Base-by-base conservation (phyloP, 1,284 basidiomycete genomes). In the Mycena sp. region DNA sequence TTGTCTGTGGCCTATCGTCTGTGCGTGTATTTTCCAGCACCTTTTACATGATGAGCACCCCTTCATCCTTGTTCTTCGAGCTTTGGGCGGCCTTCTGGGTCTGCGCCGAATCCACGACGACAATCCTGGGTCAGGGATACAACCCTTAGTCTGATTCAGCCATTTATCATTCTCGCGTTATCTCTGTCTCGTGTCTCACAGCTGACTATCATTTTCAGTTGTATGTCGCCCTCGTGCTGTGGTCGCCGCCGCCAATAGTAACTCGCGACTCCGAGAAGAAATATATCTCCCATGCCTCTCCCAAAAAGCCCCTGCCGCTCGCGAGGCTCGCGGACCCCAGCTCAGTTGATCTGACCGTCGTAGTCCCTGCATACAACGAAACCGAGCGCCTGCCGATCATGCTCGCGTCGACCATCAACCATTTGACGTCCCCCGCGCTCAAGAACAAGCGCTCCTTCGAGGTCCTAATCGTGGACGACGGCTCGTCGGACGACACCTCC, bases 291-390 rank as follows among this genome's bases (percentile, higher is more conserved):
- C 73, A 80, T 54, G 72, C 75, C 25, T 85, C 84, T 14, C 82
- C 84, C 10, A 80, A 78, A 28, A 83, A 78, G 40, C 80, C 82
- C 2, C 78, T 76, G 23, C 84, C 84, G 0, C 79, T 93, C 1
- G 80, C 87, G 7, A 81, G 80, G 4, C 79, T 93, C 19, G 69
- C 78, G 32, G 85, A 88, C 58, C 71, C 82, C 2, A 78, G 82
- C 60, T 78, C 82, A 1, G 81, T 91, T 28, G 88, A 92, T 70
- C 81, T 98, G 29, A 90, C 87, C 21, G 85, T 98, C 65, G 84
- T 98, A 61, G 87, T 98, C 9, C 96, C 96, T 14, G 95, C 96
- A 0, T 98, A 90, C 81, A 98, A 98, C 72, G 96, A 98, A 77
- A 86, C 86, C 10, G 77, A 84, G 16, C 86, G 96, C 6, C 80